Conservation (phyloP, 345 rosid genomes). For the Salix arbutifolia region DNA sequence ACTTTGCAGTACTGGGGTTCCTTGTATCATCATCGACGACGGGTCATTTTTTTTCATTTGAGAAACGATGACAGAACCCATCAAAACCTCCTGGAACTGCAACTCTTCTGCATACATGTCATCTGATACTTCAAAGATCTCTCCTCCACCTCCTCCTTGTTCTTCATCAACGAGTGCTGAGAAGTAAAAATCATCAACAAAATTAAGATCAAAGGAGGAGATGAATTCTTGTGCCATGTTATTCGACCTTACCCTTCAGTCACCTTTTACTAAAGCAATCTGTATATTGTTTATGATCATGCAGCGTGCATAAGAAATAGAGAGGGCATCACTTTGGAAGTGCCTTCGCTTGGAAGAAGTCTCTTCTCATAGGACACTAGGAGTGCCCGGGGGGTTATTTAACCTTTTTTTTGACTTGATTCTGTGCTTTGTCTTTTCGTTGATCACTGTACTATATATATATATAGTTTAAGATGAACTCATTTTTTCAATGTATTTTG, state of each 20-base stretch:
- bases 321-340: not conserved
- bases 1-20: not conserved
- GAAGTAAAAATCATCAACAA: slow-evolving; percentile 39
- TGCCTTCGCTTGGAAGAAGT: not conserved
- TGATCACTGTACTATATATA: no score
- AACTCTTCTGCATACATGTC: slow-evolving; percentile 39
- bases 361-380: not conserved
- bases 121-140: slow-evolving; percentile 38
- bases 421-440: not conserved
- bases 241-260: not conserved
- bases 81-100: slow-evolving; percentile 46
- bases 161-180: slow-evolving; percentile 32
- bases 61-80: slow-evolving; percentile 15
- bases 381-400: not conserved
- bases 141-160: not conserved
- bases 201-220: not conserved
- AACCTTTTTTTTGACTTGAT: not conserved
- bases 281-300: not conserved
- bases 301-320: not conserved
- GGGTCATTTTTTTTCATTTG: not conserved
- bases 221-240: not conserved
- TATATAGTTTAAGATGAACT: no score
- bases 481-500: no score
- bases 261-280: not conserved
- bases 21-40: not conserved